Conservation (phyloP, 2,329 filamentous ascomycete species). For the Penicillium verrucosum region DNA sequence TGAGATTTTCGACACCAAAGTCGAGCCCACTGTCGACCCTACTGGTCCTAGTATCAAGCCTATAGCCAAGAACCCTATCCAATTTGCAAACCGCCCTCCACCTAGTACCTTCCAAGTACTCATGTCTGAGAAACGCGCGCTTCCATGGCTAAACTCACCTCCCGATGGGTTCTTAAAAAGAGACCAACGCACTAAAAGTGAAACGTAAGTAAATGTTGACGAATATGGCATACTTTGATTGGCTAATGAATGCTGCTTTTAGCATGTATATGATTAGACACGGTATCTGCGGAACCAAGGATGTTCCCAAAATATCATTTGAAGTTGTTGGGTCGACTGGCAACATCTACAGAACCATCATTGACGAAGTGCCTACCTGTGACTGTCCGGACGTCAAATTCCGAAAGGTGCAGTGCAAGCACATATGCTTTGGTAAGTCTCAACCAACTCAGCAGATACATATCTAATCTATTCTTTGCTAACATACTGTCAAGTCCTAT, state of each 20-base stretch:
- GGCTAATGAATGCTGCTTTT: neutral
- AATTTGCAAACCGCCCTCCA: neutral
- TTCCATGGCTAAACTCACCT: neutral
- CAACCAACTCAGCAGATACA: neutral
- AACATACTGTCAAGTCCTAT: neutral
- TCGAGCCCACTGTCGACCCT: neutral
- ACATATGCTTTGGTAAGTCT: conserved; percentile 55
- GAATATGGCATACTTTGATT: neutral
- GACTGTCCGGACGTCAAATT: conserved; percentile 51
- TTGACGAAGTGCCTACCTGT: conserved; percentile 53
- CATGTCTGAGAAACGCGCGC: neutral
- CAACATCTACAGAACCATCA: conserved; percentile 59
- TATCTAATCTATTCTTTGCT: neutral
- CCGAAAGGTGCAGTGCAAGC: conserved; percentile 60
- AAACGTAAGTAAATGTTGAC: neutral
- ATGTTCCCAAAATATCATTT: conserved; percentile 50
- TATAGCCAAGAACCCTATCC: neutral
- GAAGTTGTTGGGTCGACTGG: conserved; percentile 60
- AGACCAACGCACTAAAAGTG: neutral
- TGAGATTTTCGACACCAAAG: neutral
- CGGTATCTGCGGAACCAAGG: conserved; percentile 42
- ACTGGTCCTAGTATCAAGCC: neutral
- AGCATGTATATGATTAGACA: conserved; percentile 59
- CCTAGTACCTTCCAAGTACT: neutral
- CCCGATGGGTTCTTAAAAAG: neutral